Evolutionary conservation across 495 filamentous ascomycete species (phyloP).

Genomic region (Annulohypoxylon stygium): DNA sequence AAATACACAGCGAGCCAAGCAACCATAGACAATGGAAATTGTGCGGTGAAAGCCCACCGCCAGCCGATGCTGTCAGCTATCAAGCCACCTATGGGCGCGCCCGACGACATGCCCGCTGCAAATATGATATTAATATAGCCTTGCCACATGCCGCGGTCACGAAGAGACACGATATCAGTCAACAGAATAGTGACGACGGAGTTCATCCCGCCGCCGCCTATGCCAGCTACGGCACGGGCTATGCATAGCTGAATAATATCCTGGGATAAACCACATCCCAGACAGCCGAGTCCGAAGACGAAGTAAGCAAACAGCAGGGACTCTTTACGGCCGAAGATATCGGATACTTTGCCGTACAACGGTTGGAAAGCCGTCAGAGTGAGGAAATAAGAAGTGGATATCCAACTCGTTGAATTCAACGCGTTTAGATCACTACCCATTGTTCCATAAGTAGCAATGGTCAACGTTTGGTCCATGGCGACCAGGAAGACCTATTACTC

Average conservation of each 20-base stretch:
- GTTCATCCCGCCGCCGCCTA: conserved; percentile 90
- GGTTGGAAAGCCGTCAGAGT: conserved; percentile 85
- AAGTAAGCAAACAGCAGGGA: conserved; percentile 79
- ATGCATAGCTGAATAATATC: conserved; percentile 78
- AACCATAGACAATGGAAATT: conserved; percentile 76
- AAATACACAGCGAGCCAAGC: conserved; percentile 75
- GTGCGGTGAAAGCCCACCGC: conserved; percentile 84
- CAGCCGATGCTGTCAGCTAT: conserved; percentile 83
- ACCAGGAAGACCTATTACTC: conserved; percentile 71
- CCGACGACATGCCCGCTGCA: conserved; percentile 75
- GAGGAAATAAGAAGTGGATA: conserved; percentile 84
- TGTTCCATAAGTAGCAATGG: conserved; percentile 81
- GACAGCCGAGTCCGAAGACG: conserved; percentile 79
- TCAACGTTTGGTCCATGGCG: conserved; percentile 85
- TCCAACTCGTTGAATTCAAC: conserved; percentile 85
- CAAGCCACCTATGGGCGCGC: conserved; percentile 82
- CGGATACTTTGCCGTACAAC: conserved; percentile 80
- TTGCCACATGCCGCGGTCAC: conserved; percentile 85
- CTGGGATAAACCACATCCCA: conserved; percentile 78
- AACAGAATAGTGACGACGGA: conserved; percentile 82
- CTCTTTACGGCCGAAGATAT: conserved; percentile 86
- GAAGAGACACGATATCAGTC: conserved; percentile 80
- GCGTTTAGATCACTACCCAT: conserved; percentile 86
- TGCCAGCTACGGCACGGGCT: conserved; percentile 72
- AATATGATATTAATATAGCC: conserved; percentile 86